These are phyloP conservation scores for Extremus antarcticus DNA, from an alignment of 495 filamentous ascomycete species.

Conservation along the genomic window DNA sequence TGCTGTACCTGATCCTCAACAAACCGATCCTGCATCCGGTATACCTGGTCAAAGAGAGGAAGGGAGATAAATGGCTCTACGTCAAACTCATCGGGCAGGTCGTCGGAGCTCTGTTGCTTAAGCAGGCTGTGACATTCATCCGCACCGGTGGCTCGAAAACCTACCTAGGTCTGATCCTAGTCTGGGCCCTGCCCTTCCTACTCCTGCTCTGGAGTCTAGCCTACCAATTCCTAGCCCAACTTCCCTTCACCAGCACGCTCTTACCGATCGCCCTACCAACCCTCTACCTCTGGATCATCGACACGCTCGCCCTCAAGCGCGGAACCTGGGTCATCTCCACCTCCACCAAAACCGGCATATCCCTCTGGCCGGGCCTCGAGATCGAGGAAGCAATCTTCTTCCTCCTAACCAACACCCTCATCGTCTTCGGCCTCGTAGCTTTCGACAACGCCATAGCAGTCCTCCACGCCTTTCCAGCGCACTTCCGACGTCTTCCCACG, in stretches of 20 bases:
- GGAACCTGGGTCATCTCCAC: slow-evolving; percentile 57
- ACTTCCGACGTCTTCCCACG: slow-evolving; percentile 34
- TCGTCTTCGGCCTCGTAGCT: slow-evolving; percentile 53
- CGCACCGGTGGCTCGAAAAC: slow-evolving; percentile 35
- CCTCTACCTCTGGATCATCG: slow-evolving; percentile 55
- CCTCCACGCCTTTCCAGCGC: slow-evolving; percentile 41
- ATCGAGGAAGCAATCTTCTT: slow-evolving; percentile 63
- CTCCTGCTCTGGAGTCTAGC: slow-evolving; percentile 50
- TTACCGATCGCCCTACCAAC: slow-evolving; percentile 50
- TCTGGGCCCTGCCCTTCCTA: slow-evolving; percentile 55
- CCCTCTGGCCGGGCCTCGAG: slow-evolving; percentile 51
- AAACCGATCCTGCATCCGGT: slow-evolving; percentile 48
- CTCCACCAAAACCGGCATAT: slow-evolving; percentile 48
- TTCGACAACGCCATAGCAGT: slow-evolving; percentile 53
- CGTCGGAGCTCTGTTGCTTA: slow-evolving; percentile 30
- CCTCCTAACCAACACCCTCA: slow-evolving; percentile 49
- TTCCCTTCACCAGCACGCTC: slow-evolving; percentile 42
- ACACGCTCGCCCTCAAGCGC: slow-evolving; percentile 47
- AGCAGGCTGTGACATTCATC: slow-evolving; percentile 33
- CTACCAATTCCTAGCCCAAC: slow-evolving; percentile 45
- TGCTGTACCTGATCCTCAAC: slow-evolving; percentile 53
- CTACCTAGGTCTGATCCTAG: slow-evolving; percentile 54
- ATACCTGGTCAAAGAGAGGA: slow-evolving; percentile 35
- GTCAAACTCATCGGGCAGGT: slow-evolving; percentile 34
- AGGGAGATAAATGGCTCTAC: slow-evolving; percentile 21